Evolutionary conservation across 208 protist genomes (phyloP).

Genomic region (Entamoeba moshkovskii): DNA sequence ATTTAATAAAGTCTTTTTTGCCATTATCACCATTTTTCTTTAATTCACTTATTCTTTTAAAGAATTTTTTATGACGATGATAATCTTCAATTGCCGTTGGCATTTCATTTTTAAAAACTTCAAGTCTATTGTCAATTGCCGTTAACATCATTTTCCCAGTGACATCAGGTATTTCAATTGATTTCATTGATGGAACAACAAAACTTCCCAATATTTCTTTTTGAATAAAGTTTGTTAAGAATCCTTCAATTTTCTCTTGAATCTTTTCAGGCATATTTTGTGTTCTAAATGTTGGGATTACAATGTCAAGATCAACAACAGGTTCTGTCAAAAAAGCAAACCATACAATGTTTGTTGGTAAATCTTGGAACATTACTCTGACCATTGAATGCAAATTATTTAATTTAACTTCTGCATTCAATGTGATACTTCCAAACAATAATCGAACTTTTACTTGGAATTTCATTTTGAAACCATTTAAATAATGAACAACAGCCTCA

Average conservation of each 20-base stretch:
- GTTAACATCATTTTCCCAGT: not conserved
- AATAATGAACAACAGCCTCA: not conserved
- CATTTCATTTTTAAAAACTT: not conserved
- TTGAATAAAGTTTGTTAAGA: not conserved
- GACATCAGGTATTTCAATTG: not conserved
- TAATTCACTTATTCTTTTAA: not conserved
- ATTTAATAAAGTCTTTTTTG: no score
- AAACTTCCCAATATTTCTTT: not conserved
- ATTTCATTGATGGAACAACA: not conserved
- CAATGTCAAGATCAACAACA: not conserved
- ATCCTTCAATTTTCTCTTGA: not conserved
- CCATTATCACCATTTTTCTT: no score
- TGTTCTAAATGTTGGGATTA: not conserved
- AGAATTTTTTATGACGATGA: not conserved
- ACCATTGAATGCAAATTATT: not conserved
- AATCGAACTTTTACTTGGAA: not conserved
- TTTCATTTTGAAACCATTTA: not conserved
- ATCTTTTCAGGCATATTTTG: not conserved
- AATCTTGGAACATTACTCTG: not conserved
- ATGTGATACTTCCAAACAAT: not conserved
- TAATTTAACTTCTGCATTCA: not conserved
- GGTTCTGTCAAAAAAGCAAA: not conserved
- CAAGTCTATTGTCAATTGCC: not conserved
- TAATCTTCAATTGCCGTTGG: not conserved
- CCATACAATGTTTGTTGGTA: not conserved